Evolutionary conservation across 2,329 filamentous ascomycete genomes (phyloP), one percentile per base, ranked within the genome.

Genomic region (Botryotinia convoluta): DNA sequence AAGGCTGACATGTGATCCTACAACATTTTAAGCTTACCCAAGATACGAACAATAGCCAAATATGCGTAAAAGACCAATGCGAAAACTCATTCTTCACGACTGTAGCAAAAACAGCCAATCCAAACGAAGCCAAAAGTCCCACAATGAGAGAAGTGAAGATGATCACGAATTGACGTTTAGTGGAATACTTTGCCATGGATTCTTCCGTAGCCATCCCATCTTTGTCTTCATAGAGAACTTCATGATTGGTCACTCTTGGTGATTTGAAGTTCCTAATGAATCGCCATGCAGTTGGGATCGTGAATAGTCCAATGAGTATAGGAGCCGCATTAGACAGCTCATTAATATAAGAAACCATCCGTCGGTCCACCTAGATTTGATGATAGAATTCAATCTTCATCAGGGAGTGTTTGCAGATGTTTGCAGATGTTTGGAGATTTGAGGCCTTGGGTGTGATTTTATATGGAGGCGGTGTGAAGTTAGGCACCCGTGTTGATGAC

Each of bases 181-280:
- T 87, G 45, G 90, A 91, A 79, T 91, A 93, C 45, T 85, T 84
- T 35, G 85, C 84, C 72, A 89, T 80, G 3, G 89, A 89, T 78
- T 91, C 89, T 65, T 87, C 85, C 0, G 88, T 91, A 57, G 90
- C 91, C 75, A 86, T 85, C 70, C 92, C 92, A 81, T 94, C 92
- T 73, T 86, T 82, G 79, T 94, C 92, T 77, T 90, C 84, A 78
- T 94, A 94, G 4, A 79, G 7, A 14, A 12, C 72, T 37, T 73
- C 74, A 10, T 72, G 64, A 73, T 71, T 72, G 63, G 70, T 26
- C 51, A 72, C 57, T 54, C 74, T 77, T 32, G 62, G 70, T 37
- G 74, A 75, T 72, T 74, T 75, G 37, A 76, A 72, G 42, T 63
- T 73, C 59, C 63, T 74, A 22, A 72, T 74, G 57, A 78, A 74